Conservation (phyloP, 345 rosid genomes). For the Arabis alpina region DNA sequence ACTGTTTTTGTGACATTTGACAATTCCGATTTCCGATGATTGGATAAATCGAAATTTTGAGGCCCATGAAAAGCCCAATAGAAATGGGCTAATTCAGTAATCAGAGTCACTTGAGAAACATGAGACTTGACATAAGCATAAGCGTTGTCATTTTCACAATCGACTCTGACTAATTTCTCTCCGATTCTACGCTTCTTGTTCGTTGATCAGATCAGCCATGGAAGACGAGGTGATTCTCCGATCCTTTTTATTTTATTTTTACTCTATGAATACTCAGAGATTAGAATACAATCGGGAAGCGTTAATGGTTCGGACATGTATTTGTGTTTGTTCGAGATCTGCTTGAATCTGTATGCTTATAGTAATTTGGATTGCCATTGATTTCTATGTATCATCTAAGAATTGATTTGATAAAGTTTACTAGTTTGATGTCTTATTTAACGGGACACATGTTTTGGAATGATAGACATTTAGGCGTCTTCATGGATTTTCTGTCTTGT, state of each 20-base stretch:
- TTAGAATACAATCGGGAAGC: not conserved
- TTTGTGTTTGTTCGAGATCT: not conserved
- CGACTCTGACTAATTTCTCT: not conserved
- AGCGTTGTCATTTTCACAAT: not conserved
- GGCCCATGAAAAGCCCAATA: conserved; percentile 18
- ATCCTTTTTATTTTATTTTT: not conserved
- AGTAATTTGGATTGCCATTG: not conserved
- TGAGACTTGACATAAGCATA: not conserved
- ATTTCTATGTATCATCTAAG: not conserved
- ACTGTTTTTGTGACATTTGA: not conserved
- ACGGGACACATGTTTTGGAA: too few relatives aligned
- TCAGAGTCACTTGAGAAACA: not conserved
- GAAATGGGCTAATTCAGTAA: not conserved
- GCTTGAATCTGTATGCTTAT: not conserved
- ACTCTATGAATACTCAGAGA: not conserved
- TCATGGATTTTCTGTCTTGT: too few relatives aligned
- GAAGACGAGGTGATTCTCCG: conserved; percentile 49
- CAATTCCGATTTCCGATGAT: too few relatives aligned
- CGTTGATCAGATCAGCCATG: conserved; percentile 49
- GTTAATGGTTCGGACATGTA: not conserved
- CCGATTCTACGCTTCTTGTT: not conserved
- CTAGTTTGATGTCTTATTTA: too few relatives aligned
- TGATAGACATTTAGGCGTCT: too few relatives aligned
- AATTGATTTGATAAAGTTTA: not conserved
- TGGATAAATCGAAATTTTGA: not conserved